phyloP scores from a whole-genome alignment of 768 basidiomycete genomes.

The Lactarius pseudohatsudake region DNA sequence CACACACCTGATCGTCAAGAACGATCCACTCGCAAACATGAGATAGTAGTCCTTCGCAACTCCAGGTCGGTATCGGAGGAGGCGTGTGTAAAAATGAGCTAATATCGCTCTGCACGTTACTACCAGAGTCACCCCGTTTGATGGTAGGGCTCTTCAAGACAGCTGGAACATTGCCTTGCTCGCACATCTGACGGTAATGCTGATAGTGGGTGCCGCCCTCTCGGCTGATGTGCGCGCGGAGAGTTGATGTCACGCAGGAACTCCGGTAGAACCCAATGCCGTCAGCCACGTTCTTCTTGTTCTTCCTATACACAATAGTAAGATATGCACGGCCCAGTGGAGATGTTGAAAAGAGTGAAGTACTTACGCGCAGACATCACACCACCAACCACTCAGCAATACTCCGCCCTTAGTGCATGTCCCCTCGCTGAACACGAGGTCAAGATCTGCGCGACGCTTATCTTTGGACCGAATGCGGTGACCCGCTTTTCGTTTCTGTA shows the following conservation, averaged over 20 bases:
- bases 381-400: background rate
- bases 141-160: background rate
- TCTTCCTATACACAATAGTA: too few relatives aligned
- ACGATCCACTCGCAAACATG: slow-evolving; percentile 2
- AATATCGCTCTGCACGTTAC: background rate
- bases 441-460: background rate
- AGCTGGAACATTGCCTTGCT: background rate
- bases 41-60: background rate
- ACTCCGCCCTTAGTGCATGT: background rate
- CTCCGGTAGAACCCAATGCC: too few relatives aligned
- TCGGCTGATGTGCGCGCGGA: too few relatives aligned
- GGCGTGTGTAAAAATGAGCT: background rate
- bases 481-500: too few relatives aligned
- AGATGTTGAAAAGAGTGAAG: too few relatives aligned
- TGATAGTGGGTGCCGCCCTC: too few relatives aligned
- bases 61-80: background rate
- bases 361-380: too few relatives aligned
- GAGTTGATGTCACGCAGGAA: too few relatives aligned
- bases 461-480: too few relatives aligned
- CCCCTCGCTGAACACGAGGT: background rate
- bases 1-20: background rate
- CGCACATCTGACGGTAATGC: too few relatives aligned
- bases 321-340: too few relatives aligned
- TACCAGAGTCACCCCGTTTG: background rate
- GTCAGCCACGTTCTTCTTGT: too few relatives aligned